Conservation (phyloP, 2,329 filamentous ascomycete genomes). For the Fusarium sp. region DNA sequence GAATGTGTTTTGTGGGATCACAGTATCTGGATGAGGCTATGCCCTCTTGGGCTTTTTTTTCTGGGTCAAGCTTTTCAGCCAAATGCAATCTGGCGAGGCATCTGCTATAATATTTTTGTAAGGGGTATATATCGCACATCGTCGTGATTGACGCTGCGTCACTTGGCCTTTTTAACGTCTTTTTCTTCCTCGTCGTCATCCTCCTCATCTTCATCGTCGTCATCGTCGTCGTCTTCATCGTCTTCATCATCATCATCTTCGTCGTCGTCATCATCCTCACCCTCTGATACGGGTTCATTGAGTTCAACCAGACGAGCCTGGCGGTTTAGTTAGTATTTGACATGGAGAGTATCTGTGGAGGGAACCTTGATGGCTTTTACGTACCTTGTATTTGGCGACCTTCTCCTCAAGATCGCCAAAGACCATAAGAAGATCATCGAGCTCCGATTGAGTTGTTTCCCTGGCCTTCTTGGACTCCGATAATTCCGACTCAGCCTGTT, state of each 20-base stretch:
- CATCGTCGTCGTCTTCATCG: slow-evolving; percentile 28
- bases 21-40: slow-evolving; percentile 50
- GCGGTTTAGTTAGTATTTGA: slow-evolving; percentile 16
- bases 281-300: slow-evolving; percentile 76
- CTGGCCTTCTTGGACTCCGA: slow-evolving; percentile 65
- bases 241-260: slow-evolving; percentile 27
- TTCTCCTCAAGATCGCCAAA: slow-evolving; percentile 84
- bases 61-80: slow-evolving; percentile 26
- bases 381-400: slow-evolving; percentile 74
- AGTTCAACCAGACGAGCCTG: slow-evolving; percentile 68
- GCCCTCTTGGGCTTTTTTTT: slow-evolving; percentile 42
- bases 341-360: neutral
- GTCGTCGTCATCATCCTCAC: slow-evolving; percentile 64
- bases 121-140: slow-evolving; percentile 40
- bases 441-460: slow-evolving; percentile 70
- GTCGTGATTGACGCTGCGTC: neutral
- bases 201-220: slow-evolving; percentile 4
- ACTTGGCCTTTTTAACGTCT: slow-evolving; percentile 4
- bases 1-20: slow-evolving; percentile 44
- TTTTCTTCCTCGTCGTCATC: slow-evolving; percentile 5
- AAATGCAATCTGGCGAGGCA: slow-evolving; percentile 44
- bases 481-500: slow-evolving; percentile 46
- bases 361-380: slow-evolving; percentile 31
- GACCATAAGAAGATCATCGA: slow-evolving; percentile 82
- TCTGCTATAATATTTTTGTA: slow-evolving; percentile 43